Conservation (phyloP, 2,329 filamentous ascomycete species). For the Apiospora koreana region DNA sequence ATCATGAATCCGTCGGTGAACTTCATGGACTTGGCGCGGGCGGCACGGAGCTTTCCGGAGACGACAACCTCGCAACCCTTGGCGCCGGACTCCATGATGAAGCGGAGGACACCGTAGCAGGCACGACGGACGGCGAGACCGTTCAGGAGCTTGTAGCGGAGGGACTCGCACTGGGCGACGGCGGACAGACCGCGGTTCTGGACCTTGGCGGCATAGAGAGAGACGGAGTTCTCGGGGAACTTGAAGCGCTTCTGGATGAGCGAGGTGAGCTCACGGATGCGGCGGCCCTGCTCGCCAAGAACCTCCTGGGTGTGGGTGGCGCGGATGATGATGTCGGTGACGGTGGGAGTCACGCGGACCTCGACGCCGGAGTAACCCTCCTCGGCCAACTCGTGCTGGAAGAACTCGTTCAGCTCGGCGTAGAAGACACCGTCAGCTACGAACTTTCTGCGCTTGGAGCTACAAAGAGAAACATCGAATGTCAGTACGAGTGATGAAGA, state of each 20-base stretch:
- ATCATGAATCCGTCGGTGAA: slow-evolving; percentile 99
- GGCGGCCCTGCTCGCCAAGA: slow-evolving; percentile 98
- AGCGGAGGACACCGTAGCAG: slow-evolving; percentile 99
- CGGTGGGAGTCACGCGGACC: slow-evolving; percentile 98
- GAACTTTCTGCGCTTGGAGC: slow-evolving; percentile 93
- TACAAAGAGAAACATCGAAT: slow-evolving; percentile 36
- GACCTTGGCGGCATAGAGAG: slow-evolving; percentile 99
- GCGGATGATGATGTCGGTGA: slow-evolving; percentile 99
- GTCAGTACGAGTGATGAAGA: slow-evolving; percentile 20
- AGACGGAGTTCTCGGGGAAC: slow-evolving; percentile 99
- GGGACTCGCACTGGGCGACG: slow-evolving; percentile 99
- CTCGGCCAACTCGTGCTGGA: slow-evolving; percentile 99
- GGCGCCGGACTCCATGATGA: slow-evolving; percentile 99
- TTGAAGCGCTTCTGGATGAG: slow-evolving; percentile 99
- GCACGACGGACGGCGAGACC: slow-evolving; percentile 97
- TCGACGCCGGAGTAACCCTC: slow-evolving; percentile 99
- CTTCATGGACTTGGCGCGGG: slow-evolving; percentile 99
- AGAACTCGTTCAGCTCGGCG: slow-evolving; percentile 99
- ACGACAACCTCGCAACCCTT: slow-evolving; percentile 99
- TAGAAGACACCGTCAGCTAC: slow-evolving; percentile 99
- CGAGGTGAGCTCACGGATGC: slow-evolving; percentile 99
- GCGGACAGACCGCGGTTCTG: slow-evolving; percentile 99
- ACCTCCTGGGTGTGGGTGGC: slow-evolving; percentile 99
- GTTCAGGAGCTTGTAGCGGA: slow-evolving; percentile 99
- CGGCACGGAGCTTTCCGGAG: slow-evolving; percentile 97